These are phyloP conservation scores for Didymella exigua DNA, from an alignment of 2,329 filamentous ascomycete genomes.

Conservation along the genomic window DNA sequence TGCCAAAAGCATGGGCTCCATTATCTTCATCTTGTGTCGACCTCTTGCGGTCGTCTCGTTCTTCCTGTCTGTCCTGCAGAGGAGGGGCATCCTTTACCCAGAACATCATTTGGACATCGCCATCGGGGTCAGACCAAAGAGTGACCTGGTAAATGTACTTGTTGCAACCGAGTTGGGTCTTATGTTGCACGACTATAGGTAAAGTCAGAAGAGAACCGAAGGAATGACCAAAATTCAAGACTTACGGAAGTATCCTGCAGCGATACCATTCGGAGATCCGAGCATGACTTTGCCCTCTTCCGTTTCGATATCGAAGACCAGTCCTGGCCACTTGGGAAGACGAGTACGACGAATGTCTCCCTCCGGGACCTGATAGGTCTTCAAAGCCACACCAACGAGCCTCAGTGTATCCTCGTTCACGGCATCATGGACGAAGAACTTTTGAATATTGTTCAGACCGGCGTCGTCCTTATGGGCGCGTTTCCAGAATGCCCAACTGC, in stretches of 20 bases:
- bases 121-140: conserved; percentile 1
- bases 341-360: not conserved
- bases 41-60: not conserved
- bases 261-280: conserved; percentile 14
- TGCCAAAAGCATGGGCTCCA: not conserved
- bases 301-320: not conserved
- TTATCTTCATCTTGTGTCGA: not conserved
- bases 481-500: conserved; percentile 11
- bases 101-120: conserved; percentile 13
- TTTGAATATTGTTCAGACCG: conserved; percentile 2
- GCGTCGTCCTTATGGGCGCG: not conserved
- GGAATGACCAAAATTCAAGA: not conserved
- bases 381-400: conserved; percentile 1
- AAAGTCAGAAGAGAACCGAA: conserved; percentile 10
- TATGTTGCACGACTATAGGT: conserved; percentile 16
- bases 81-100: conserved; percentile 12
- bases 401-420: not conserved
- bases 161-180: conserved; percentile 11
- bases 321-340: conserved; percentile 7
- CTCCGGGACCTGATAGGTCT: not conserved
- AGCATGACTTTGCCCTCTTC: conserved; percentile 17
- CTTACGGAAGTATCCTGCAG: conserved; percentile 12
- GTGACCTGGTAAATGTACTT: conserved; percentile 20
- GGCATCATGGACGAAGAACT: conserved; percentile 1
- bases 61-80: not conserved